These are phyloP conservation scores for Spinacia oleracea DNA, from an alignment of 179 eudicot species.

Conservation along the genomic window DNA sequence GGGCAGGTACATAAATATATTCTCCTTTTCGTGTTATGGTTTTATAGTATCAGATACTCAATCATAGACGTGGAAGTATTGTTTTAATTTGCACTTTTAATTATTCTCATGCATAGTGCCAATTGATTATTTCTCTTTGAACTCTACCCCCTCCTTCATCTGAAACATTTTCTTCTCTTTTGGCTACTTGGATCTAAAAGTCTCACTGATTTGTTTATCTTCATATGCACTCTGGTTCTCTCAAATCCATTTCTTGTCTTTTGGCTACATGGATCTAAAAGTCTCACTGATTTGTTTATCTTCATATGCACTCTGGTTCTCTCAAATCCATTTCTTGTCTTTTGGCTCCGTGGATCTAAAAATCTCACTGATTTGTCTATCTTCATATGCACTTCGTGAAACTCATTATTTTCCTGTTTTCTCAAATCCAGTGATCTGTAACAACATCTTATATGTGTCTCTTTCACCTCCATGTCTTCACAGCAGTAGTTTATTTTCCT, in stretches of 20 bases:
- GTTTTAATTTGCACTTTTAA: no score
- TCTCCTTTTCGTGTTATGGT: background rate
- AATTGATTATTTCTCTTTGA: background rate
- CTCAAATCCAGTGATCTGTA: constrained; percentile 19
- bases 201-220: background rate
- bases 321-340: no score
- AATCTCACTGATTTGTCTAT: no score
- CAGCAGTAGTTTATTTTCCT: background rate
- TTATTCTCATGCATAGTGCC: no score
- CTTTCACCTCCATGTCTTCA: background rate
- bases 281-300: no score
- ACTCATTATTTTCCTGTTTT: constrained; percentile 9
- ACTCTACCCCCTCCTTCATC: background rate
- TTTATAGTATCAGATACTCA: no score
- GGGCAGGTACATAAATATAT: background rate
- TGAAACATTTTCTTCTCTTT: background rate
- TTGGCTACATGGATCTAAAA: no score
- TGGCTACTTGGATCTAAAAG: background rate
- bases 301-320: no score
- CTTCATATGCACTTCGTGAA: no score
- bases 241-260: no score
- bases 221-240: background rate
- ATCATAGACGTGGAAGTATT: no score
- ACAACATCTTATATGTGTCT: constrained; percentile 5
- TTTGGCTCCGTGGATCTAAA: no score